Evolutionary conservation across 2,329 filamentous ascomycete genomes (phyloP).

Genomic region (Sphaerulina musiva): DNA sequence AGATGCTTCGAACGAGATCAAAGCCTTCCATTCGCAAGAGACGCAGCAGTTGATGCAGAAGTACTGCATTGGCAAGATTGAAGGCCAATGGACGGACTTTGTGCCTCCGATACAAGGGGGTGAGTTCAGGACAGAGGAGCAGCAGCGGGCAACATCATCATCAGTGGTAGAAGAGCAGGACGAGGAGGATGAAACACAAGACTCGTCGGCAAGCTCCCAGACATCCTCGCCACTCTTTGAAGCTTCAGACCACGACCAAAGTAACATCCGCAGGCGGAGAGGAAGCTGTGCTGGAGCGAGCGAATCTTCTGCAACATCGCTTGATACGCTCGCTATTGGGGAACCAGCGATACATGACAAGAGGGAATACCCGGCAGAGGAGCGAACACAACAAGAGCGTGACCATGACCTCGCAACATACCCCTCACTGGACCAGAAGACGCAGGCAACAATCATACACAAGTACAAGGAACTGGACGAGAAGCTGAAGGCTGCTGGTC

Average conservation of each 20-base stretch:
- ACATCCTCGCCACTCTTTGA: conserved; percentile 56
- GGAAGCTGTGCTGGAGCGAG: conserved; percentile 30
- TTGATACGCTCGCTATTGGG: conserved; percentile 47
- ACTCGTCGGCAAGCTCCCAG: conserved; percentile 50
- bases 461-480: conserved; percentile 77
- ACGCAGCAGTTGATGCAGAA: conserved; percentile 68
- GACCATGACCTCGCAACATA: conserved; percentile 72
- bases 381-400: conserved; percentile 67
- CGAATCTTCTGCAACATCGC: conserved; percentile 53
- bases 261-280: conserved; percentile 34
- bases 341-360: conserved; percentile 30
- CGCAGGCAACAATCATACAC: conserved; percentile 66
- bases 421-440: conserved; percentile 64
- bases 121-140: conserved; percentile 55
- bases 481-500: conserved; percentile 63
- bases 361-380: conserved; percentile 53
- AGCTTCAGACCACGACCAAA: conserved; percentile 35
- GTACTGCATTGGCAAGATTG: conserved; percentile 76
- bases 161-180: conserved; percentile 19
- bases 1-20: conserved; percentile 81
- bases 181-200: conserved; percentile 27
- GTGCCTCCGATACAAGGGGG: conserved; percentile 87
- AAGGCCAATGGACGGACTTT: conserved; percentile 82
- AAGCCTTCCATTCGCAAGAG: conserved; percentile 82
- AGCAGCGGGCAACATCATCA: conserved; percentile 23